Evolutionary conservation across 164 flowering plant species (phyloP).

Genomic region (Pachysandra terminalis): DNA sequence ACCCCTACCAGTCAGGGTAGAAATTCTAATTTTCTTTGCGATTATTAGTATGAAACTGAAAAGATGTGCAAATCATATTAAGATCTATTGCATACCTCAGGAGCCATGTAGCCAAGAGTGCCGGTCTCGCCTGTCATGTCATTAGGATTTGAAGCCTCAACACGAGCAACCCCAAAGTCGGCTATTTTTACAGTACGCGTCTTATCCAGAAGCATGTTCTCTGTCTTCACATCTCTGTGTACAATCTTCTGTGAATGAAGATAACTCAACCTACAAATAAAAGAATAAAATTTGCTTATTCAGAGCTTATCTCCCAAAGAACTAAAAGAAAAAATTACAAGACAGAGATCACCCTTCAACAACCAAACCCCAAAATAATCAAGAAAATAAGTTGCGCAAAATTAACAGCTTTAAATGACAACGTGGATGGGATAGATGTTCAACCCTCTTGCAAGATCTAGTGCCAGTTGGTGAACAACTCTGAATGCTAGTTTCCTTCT

Average conservation of each 20-base stretch:
- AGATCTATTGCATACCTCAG: conserved; percentile 60
- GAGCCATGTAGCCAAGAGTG: conserved; percentile 99
- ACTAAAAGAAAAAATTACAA: no score
- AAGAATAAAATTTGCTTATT: no score
- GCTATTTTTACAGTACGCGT: conserved; percentile 84
- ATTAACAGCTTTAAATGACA: neutral
- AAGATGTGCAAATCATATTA: neutral
- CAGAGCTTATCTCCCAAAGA: no score
- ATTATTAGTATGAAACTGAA: no score
- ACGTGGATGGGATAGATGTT: neutral
- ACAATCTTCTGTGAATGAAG: conserved; percentile 93
- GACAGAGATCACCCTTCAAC: neutral
- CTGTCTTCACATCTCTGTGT: conserved; percentile 97
- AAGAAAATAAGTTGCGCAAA: neutral
- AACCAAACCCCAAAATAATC: neutral
- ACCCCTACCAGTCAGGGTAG: no score
- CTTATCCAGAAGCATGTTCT: conserved; percentile 92
- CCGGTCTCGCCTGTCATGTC: conserved; percentile 99
- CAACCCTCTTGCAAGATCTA: conserved; percentile 95
- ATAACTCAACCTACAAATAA: conserved; percentile 69
- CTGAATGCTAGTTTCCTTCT: conserved; percentile 82
- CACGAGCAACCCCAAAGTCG: conserved; percentile 98
- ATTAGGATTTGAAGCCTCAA: conserved; percentile 94
- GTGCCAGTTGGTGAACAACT: conserved; percentile 81
- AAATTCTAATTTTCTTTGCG: no score